Conservation (phyloP, 495 filamentous ascomycete genomes). For the Neurospora hispaniola region DNA sequence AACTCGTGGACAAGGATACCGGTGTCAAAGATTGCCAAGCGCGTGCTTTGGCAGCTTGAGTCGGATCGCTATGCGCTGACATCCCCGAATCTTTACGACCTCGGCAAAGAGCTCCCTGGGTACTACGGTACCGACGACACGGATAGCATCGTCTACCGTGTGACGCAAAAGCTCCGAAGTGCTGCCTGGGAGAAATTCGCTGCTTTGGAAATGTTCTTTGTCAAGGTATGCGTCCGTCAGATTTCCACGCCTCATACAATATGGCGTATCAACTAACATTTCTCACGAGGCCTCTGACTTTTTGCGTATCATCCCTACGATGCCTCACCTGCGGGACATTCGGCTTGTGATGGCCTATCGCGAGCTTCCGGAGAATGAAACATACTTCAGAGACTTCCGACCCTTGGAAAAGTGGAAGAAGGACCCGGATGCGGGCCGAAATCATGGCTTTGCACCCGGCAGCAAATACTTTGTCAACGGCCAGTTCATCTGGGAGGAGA, state of each 20-base stretch:
- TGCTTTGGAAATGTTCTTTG: constrained; percentile 59
- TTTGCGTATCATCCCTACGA: constrained; percentile 57
- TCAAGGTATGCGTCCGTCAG: constrained; percentile 45
- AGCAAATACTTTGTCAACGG: constrained; percentile 40
- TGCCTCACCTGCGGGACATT: constrained; percentile 56
- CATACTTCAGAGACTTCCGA: constrained; percentile 22
- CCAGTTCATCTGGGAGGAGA: constrained; percentile 31
- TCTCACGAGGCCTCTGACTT: constrained; percentile 55
- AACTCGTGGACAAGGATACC: constrained; percentile 56
- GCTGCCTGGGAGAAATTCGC: constrained; percentile 39
- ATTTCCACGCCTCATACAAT: neutral
- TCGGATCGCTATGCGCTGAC: constrained; percentile 39
- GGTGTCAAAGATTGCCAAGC: constrained; percentile 35
- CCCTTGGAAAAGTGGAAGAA: constrained; percentile 40
- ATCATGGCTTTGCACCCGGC: constrained; percentile 30
- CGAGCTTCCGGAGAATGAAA: constrained; percentile 38
- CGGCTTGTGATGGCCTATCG: constrained; percentile 43
- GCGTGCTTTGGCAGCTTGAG: constrained; percentile 38
- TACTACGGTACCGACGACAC: constrained; percentile 33
- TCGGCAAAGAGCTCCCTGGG: constrained; percentile 32
- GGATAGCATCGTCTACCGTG: constrained; percentile 25
- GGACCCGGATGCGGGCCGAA: constrained; percentile 36
- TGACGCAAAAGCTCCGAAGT: constrained; percentile 28
- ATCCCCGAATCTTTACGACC: constrained; percentile 30
- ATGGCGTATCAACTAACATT: constrained; percentile 15